Percentiles rank a stretch among this genome's conserved stretches.
Evolutionary conservation across 2,329 filamentous ascomycete genomes (phyloP).

Genomic region (Penicillium palitans): DNA sequence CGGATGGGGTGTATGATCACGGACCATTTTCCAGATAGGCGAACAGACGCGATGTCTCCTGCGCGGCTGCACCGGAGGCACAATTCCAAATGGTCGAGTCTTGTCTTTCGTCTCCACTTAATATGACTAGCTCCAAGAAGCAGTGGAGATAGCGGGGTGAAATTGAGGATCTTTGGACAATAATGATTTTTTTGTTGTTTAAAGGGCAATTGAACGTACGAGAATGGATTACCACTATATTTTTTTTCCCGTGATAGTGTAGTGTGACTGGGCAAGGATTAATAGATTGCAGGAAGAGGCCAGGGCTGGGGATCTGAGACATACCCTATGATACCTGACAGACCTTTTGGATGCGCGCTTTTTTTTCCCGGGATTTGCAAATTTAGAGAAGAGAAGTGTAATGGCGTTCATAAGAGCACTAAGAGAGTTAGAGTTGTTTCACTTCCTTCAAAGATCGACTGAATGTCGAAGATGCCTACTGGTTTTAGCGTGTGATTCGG

Average conservation of each 20-base stretch:
- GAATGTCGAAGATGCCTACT: constrained; percentile 15
- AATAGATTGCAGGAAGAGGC: constrained; percentile 7
- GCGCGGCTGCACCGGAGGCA: constrained; percentile 7
- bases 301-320: constrained; percentile 5
- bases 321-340: background rate
- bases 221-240: background rate
- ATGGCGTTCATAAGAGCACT: background rate
- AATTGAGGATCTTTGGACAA: background rate
- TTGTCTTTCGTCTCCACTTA: background rate
- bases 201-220: background rate
- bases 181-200: background rate
- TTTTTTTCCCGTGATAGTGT: background rate
- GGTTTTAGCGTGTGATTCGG: constrained; percentile 24
- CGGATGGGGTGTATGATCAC: background rate
- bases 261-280: constrained; percentile 8
- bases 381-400: background rate
- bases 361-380: background rate
- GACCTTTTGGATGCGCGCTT: background rate
- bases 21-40: constrained; percentile 7
- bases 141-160: constrained; percentile 3
- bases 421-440: constrained; percentile 6
- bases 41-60: constrained; percentile 12
- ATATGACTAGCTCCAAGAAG: constrained; percentile 5
- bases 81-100: constrained; percentile 5
- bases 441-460: constrained; percentile 13